These are phyloP conservation scores for Fusarium sp. DNA, from an alignment of 2,329 filamentous ascomycete species.

Conservation along the genomic window DNA sequence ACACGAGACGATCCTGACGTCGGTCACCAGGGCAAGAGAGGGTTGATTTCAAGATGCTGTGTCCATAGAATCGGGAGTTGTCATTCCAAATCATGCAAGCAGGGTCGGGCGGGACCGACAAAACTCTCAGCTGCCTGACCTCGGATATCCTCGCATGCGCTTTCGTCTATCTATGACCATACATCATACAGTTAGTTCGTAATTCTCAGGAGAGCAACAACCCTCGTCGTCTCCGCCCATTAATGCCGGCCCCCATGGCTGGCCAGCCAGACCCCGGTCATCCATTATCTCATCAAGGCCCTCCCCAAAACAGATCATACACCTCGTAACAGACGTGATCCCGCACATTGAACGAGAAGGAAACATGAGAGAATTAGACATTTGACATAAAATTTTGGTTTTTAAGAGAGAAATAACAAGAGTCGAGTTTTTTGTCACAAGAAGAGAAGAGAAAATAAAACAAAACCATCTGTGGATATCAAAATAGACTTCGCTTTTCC, in stretches of 20 bases:
- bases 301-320: conserved; percentile 6
- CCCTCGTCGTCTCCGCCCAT: conserved; percentile 1
- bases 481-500: conserved; percentile 46
- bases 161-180: conserved; percentile 33
- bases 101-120: conserved; percentile 5
- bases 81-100: conserved; percentile 28
- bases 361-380: conserved; percentile 23
- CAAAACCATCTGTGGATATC: conserved; percentile 38
- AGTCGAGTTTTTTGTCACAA: conserved; percentile 48
- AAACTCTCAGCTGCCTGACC: conserved; percentile 17
- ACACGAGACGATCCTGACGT: conserved; percentile 37
- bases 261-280: conserved; percentile 24
- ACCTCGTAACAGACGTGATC: conserved; percentile 18
- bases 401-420: conserved; percentile 39
- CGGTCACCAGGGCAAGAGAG: conserved; percentile 16
- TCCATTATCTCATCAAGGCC: conserved; percentile 24
- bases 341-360: conserved; percentile 22
- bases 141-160: conserved; percentile 24
- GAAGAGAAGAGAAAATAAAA: conserved; percentile 21
- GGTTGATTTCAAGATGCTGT: conserved; percentile 12
- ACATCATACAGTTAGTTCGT: conserved; percentile 38
- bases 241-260: conserved; percentile 12
- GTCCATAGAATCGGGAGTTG: conserved; percentile 4
- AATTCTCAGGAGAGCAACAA: conserved; percentile 17
- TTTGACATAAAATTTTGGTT: conserved; percentile 36